Conservation (phyloP, 2,329 filamentous ascomycete species). For the Fusarium sulawesiense region DNA sequence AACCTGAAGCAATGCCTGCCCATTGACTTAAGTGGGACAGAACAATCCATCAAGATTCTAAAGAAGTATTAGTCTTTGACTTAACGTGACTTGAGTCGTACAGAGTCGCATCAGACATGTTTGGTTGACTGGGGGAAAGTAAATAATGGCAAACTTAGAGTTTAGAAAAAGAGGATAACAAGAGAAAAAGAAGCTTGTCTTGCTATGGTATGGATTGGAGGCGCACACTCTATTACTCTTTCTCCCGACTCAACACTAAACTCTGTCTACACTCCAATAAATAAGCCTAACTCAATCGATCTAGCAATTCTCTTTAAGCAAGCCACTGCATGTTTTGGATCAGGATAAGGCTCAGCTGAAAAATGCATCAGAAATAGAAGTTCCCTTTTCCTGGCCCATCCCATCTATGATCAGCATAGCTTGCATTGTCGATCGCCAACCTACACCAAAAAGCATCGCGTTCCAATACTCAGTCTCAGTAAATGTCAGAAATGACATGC, state of each 20-base stretch:
- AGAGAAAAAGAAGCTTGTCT: background rate
- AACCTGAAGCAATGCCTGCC: conserved; percentile 11
- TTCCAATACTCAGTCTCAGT: background rate
- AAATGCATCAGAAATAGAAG: background rate
- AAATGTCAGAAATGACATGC: conserved; percentile 17
- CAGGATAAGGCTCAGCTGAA: conserved; percentile 20
- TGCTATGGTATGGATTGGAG: background rate
- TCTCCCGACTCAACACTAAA: conserved; percentile 25
- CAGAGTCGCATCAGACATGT: background rate
- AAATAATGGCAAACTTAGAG: conserved; percentile 30
- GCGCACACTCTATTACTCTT: background rate
- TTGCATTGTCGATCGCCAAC: background rate
- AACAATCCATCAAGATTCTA: conserved; percentile 1
- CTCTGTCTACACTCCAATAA: background rate
- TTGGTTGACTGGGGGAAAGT: conserved; percentile 29
- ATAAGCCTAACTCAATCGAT: conserved; percentile 4
- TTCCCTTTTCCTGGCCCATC: background rate
- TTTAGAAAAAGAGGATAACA: conserved; percentile 1
- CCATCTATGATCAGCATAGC: conserved; percentile 3
- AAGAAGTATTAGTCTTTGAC: too few species aligned
- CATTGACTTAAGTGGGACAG: conserved; percentile 32
- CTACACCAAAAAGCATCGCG: background rate
- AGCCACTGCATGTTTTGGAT: conserved; percentile 19
- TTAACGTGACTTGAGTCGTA: background rate
- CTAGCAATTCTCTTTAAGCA: background rate